Evolutionary conservation across 495 filamentous ascomycete species (phyloP), one percentile per base, ranked within the genome.

Genomic region (Annulohypoxylon nitens): DNA sequence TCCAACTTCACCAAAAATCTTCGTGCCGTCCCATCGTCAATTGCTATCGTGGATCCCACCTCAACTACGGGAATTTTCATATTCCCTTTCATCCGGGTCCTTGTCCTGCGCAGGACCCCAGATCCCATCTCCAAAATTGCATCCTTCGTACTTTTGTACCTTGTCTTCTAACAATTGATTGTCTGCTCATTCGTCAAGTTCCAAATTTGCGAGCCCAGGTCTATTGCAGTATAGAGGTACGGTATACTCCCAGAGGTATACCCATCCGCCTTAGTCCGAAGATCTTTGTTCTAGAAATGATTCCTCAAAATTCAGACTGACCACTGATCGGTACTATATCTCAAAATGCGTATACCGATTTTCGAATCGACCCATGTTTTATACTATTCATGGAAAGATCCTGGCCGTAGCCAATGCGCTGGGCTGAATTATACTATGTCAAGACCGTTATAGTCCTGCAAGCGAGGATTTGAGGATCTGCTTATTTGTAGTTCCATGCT

Each of bases 71-170:
- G 68, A 75, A 68, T 71, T 75, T 75, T 71, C 72, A 68, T 71
- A 64, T 71, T 64, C 67, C 72, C 67, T 75, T 71, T 75, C 71
- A 71, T 71, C 72, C 72, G 72, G 67, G 39, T 67, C 72, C 72
- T 75, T 67, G 63, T 51, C 68, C 34, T 33, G 53, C 33, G 43
- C 67, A 63, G 61, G 61, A 64, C 72, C 72, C 60, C 67, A 75
- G 72, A 75, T 75, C 53, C 53, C 58, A 66, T 70, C 72, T 62
- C 62, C 59, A 74, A 66, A 16, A 48, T 16, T 33, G 50, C 51
- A 62, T 55, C 45, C 54, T 64, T 16, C 55, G 55, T 73, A 68
- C 54, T 60, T 26, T 66, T 61, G 66, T 69, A 74, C 41, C 67
- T 61, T 47, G 12, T 11, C 39, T 43, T 14, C 11, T 39, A 39